phyloP scores from a whole-genome alignment of 768 basidiomycete genomes.

The Dioszegia aurantiaca region DNA sequence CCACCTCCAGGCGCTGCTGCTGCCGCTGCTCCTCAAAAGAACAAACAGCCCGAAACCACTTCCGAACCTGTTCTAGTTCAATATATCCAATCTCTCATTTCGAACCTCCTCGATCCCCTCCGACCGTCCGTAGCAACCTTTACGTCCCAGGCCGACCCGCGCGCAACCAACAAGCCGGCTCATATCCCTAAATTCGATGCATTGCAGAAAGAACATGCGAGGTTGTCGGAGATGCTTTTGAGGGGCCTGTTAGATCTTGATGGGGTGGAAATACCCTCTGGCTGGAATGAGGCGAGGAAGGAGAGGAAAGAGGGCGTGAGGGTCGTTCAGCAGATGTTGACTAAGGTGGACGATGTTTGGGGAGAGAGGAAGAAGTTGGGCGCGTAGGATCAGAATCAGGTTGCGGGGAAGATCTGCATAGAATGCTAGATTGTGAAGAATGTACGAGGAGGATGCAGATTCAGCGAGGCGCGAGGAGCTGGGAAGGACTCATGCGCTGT shows the following conservation, averaged over 20 bases:
- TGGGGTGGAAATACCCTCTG: slow-evolving; percentile 67
- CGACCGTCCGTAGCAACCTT: slow-evolving; percentile 33
- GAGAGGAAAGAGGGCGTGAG: slow-evolving; percentile 83
- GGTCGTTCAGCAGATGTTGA: slow-evolving; percentile 77
- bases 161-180: slow-evolving; percentile 32
- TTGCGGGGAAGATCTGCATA: too few relatives aligned
- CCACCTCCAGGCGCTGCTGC: slow-evolving; percentile 11
- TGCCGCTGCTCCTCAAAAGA: slow-evolving; percentile 24
- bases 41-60: slow-evolving; percentile 37
- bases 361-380: slow-evolving; percentile 45
- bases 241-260: slow-evolving; percentile 86
- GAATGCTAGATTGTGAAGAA: too few relatives aligned
- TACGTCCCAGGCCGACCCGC: slow-evolving; percentile 27
- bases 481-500: too few relatives aligned
- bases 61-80: slow-evolving; percentile 34
- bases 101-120: slow-evolving; percentile 25
- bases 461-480: too few relatives aligned
- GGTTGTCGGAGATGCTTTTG: slow-evolving; percentile 76
- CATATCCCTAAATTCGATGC: slow-evolving; percentile 42
- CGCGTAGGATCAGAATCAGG: background rate
- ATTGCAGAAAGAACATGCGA: slow-evolving; percentile 56
- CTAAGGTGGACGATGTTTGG: slow-evolving; percentile 74
- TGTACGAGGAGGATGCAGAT: too few relatives aligned
- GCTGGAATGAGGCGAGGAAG: slow-evolving; percentile 73
- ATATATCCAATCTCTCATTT: slow-evolving; percentile 31